Evolutionary conservation across 2,329 filamentous ascomycete genomes (phyloP), one percentile per base, ranked within the genome.

Genomic region (Phaeoacremonium minimum): DNA sequence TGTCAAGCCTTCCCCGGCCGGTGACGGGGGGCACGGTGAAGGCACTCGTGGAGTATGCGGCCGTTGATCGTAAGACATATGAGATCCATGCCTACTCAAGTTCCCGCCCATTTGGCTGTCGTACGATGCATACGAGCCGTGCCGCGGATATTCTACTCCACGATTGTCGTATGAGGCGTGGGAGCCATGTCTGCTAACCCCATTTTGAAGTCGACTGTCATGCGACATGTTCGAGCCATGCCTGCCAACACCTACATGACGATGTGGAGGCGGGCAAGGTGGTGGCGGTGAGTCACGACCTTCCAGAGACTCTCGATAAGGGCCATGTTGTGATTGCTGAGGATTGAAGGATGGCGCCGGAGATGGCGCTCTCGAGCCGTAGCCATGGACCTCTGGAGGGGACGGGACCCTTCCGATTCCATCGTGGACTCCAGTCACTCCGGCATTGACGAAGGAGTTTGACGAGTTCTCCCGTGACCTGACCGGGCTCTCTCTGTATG

Each of bases 231-330:
- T 46, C 13, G 45, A 37, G 14, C 31, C 40, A 28, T 46, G 44
- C 7, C 42, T 33, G 7, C 37, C 18, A 19, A 36, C 33, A 15
- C 29, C 50, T 15, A 67, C 73, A 59, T 89, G 87, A 7, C 89
- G 83, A 45, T 94, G 90, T 6, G 90, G 88, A 7, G 84, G 84
- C 0, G 90, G 89, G 3, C 88, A 82, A 3, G 89, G 88, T 7
- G 89, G 88, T 14, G 88, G 87, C 7, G 85, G 84, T 15, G 77
- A 79, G 28, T 75, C 73, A 26, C 66, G 63, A 30, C 69, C 58
- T 15, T 63, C 52, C 39, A 55, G 20, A 5, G 44, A 41, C 7
- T 40, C 36, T 18, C 48, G 49, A 30, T 52, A 48, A 2, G 47
- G 41, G 37, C 37, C 36, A 36, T 43, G 45, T 15, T 45, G 48